Percentiles rank a stretch among this genome's conserved stretches.
These are phyloP conservation scores for Coemansia sp. DNA, from an alignment of 192 early-diverging fungal species.

Conservation along the genomic window DNA sequence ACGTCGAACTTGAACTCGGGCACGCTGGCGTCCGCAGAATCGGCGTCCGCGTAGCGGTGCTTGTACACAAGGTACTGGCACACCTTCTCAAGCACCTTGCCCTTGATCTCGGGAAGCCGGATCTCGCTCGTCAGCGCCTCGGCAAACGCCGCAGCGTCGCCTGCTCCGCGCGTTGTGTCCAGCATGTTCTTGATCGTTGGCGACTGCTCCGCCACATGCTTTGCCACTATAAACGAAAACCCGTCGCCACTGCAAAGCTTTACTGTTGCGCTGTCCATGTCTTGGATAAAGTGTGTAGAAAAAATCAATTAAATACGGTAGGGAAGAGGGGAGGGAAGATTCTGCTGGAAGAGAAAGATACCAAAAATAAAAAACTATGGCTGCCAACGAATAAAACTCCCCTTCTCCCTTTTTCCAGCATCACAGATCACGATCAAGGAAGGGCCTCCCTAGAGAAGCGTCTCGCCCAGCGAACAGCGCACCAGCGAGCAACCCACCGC, in stretches of 20 bases:
- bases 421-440: no score
- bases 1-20: constrained; percentile 86
- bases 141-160: constrained; percentile 64
- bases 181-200: constrained; percentile 97
- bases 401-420: no score
- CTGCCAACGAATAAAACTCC: neutral
- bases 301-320: neutral
- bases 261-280: constrained; percentile 3
- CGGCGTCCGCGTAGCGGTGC: constrained; percentile 55
- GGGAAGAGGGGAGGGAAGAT: neutral
- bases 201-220: constrained; percentile 83
- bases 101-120: constrained; percentile 90
- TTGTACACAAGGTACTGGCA: constrained; percentile 95
- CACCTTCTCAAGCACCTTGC: constrained; percentile 86
- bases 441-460: constrained; percentile 61
- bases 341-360: neutral
- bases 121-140: constrained; percentile 88
- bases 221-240: constrained; percentile 85
- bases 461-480: constrained; percentile 81
- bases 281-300: no score
- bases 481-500: constrained; percentile 88
- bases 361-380: neutral
- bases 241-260: constrained; percentile 82
- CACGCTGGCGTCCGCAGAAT: constrained; percentile 28
- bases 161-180: constrained; percentile 63